Percentiles rank a stretch among this genome's conserved stretches.
Evolutionary conservation across 352 stramenopile genomes (phyloP).

Genomic region (Phytophthora ramorum): DNA sequence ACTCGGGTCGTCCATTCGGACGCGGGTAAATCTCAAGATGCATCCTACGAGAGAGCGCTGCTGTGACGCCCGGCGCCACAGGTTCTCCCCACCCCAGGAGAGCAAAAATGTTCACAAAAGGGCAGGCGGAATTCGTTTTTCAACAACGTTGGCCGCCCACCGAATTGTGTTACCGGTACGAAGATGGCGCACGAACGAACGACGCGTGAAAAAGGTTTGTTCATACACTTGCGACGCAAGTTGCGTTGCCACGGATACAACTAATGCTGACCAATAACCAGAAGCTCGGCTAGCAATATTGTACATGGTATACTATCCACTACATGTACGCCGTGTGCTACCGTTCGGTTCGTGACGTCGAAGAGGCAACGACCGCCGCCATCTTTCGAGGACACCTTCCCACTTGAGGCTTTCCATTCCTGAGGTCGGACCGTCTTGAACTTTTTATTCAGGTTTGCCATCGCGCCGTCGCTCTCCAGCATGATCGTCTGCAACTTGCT

Average conservation of each 20-base stretch:
- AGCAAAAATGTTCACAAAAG: slow-evolving; percentile 22
- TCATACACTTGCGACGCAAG: too few relatives aligned
- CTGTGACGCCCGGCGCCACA: slow-evolving; percentile 25
- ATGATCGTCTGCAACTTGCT: slow-evolving; percentile 6
- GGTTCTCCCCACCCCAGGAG: slow-evolving; percentile 30
- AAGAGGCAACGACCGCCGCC: neutral
- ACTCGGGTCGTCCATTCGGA: slow-evolving; percentile 20
- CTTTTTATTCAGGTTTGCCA: slow-evolving; percentile 27
- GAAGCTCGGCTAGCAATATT: too few relatives aligned
- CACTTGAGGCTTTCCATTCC: slow-evolving; percentile 24
- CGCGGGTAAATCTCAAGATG: slow-evolving; percentile 24
- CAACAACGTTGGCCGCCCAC: slow-evolving; percentile 10
- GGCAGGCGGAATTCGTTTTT: slow-evolving; percentile 12
- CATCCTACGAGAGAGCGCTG: slow-evolving; percentile 25
- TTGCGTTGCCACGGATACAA: neutral
- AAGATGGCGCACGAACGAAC: neutral
- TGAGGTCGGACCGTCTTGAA: slow-evolving; percentile 20
- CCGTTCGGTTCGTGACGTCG: too few relatives aligned
- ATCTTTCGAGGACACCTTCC: slow-evolving; percentile 14
- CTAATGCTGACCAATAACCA: too few relatives aligned
- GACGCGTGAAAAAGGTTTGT: neutral
- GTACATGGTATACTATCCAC: too few relatives aligned
- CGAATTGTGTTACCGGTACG: slow-evolving; percentile 4
- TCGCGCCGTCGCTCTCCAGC: neutral
- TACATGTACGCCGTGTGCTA: too few relatives aligned